Evolutionary conservation across 495 filamentous ascomycete genomes (phyloP), one percentile per base, ranked within the genome.

Genomic region (Viridothelium virens): DNA sequence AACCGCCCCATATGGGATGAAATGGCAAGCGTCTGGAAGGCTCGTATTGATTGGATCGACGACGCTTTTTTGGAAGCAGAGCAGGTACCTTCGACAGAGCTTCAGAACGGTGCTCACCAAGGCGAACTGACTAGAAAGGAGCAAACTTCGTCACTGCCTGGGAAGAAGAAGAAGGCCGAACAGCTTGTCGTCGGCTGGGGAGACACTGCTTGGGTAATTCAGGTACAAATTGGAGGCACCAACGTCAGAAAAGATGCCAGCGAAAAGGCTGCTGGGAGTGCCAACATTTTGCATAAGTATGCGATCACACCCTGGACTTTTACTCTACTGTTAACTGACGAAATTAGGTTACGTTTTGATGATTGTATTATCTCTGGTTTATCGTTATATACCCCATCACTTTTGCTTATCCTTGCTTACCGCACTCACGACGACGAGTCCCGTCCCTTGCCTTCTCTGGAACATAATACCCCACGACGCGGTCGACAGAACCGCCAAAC

Each of bases 361-460:
- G 94, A 97, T 80, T 97, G 95, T 79, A 90, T 93, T 69, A 89
- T 98, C 81, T 96, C 93, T 76, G 94, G 95, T 74, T 88, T 98
- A 74, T 92, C 94, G 68, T 82, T 98, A 78, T 97, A 97, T 87
- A 96, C 90, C 75, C 92, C 92, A 70, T 92, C 85, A 70, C 81
- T 96, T 63, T 81, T 98, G 76, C 83, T 95, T 67, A 85, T 97
- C 70, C 88, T 98, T 80, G 91, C 91, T 73, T 94, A 93, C 74
- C 85, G 92, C 66, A 88, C 88, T 65, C 80, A 83, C 12, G 85
- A 86, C 11, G 85, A 87, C n/a, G 80, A 84, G 11, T 84, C 87
- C n/a, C 75, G 84, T 50, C 74, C 74, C 11, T 76, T 79, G 7
- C 70, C 78, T 64, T 79, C 82, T 10, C 75, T 77, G 63, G 73